A percentile compares a stretch with the other conserved stretches of the same genome.
Evolutionary conservation across 805 yeast genomes (phyloP).

Genomic region (Metschnikowia dekortorum): DNA sequence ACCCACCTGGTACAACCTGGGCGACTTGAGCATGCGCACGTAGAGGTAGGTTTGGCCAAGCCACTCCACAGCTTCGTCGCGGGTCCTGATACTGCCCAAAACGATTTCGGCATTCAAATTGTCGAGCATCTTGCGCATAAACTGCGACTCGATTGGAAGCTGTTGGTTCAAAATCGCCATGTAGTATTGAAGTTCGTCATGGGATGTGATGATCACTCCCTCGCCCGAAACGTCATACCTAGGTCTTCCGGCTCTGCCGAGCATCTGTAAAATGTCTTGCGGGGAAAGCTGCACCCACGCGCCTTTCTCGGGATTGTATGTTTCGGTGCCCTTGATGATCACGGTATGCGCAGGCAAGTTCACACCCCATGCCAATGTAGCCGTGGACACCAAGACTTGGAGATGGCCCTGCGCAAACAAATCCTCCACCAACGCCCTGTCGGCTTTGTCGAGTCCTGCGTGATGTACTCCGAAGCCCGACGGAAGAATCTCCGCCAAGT

Average conservation of each 20-base stretch:
- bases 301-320: conserved; percentile 87
- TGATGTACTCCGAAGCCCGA: conserved; percentile 86
- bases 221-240: conserved; percentile 89
- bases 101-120: conserved; percentile 83
- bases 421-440: conserved; percentile 77
- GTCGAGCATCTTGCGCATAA: conserved; percentile 68
- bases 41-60: conserved; percentile 71
- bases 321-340: conserved; percentile 87
- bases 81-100: conserved; percentile 55
- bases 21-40: conserved; percentile 72
- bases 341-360: conserved; percentile 78
- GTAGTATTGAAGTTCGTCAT: conserved; percentile 80
- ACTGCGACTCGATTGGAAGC: conserved; percentile 86
- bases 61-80: conserved; percentile 77
- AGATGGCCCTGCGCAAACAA: conserved; percentile 82
- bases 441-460: conserved; percentile 76
- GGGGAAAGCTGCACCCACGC: conserved; percentile 89
- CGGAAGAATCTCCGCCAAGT: conserved; percentile 56
- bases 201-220: conserved; percentile 88
- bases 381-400: conserved; percentile 74
- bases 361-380: conserved; percentile 88
- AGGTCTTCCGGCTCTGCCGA: conserved; percentile 98
- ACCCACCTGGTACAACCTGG: conserved; percentile 72
- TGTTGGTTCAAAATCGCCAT: conserved; percentile 88
- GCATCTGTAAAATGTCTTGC: conserved; percentile 92